phyloP scores from a whole-genome alignment of 2,329 filamentous ascomycete species.

The Pseudogymnoascus sp. region DNA sequence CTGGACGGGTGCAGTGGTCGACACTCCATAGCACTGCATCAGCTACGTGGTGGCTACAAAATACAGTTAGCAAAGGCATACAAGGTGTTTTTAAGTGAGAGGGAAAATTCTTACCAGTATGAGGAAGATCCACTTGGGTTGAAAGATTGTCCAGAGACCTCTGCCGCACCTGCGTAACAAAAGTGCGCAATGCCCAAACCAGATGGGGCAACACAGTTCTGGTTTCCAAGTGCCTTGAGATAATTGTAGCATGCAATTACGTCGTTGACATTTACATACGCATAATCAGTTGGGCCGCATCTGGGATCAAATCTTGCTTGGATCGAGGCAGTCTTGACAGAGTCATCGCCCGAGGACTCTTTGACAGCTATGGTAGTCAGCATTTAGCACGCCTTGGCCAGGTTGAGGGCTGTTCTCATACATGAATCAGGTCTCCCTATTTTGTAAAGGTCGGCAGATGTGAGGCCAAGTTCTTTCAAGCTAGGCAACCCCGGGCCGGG shows the following conservation, averaged over 20 bases:
- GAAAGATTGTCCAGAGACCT: neutral
- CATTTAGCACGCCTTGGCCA: neutral
- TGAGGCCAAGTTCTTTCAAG: neutral
- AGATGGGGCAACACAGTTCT: neutral
- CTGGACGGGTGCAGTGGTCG: neutral
- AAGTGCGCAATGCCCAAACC: neutral
- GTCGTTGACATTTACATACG: neutral
- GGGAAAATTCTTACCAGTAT: neutral
- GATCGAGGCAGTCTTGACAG: neutral
- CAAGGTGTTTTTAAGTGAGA: neutral
- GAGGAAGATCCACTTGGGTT: neutral
- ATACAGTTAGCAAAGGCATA: neutral
- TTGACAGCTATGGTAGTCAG: neutral
- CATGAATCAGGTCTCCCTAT: neutral
- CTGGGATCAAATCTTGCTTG: neutral
- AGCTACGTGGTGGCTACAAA: neutral
- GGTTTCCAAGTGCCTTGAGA: neutral
- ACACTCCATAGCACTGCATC: neutral
- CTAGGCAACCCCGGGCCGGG: neutral
- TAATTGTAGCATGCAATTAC: slow-evolving; percentile 2
- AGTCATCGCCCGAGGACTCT: neutral
- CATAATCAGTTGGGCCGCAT: neutral
- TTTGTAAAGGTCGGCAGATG: neutral
- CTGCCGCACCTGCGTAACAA: neutral
- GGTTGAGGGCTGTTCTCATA: neutral